Evolutionary conservation across 1,284 basidiomycete species (phyloP).

Genomic region (Dichomitus squalens): DNA sequence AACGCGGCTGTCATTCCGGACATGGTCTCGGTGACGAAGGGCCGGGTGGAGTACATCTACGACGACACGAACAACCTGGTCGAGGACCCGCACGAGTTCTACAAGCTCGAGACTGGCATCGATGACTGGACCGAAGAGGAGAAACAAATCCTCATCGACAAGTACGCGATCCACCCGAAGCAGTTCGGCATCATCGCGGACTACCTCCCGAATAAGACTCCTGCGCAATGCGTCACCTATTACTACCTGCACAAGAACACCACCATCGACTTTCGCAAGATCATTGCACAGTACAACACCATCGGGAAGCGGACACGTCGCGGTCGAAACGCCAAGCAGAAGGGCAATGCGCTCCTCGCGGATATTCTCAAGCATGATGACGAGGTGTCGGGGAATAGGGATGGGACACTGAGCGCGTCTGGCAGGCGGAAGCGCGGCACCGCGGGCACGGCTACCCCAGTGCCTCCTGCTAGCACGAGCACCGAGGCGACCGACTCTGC

Average conservation of each 20-base stretch:
- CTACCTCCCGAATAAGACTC: constrained; percentile 82
- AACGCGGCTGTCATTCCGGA: constrained; percentile 94
- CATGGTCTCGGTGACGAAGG: constrained; percentile 78
- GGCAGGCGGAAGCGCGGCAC: constrained; percentile 23
- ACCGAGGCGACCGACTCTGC: constrained; percentile 27
- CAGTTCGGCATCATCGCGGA: constrained; percentile 92
- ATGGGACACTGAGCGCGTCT: constrained; percentile 20
- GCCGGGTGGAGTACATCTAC: constrained; percentile 63
- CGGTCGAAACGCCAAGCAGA: constrained; percentile 64
- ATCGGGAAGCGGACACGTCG: constrained; percentile 58
- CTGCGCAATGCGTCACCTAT: constrained; percentile 88
- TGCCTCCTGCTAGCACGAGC: constrained; percentile 2
- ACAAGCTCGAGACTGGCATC: constrained; percentile 68
- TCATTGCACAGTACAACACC: constrained; percentile 64
- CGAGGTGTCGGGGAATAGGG: constrained; percentile 47
- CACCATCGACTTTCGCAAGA: constrained; percentile 82
- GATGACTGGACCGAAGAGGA: constrained; percentile 91
- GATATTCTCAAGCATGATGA: constrained; percentile 79
- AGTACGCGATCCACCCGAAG: constrained; percentile 87
- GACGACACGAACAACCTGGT: constrained; percentile 89
- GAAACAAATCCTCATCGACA: constrained; percentile 77
- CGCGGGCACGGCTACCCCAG: background rate
- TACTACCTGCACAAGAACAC: constrained; percentile 96
- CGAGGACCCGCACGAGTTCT: constrained; percentile 79
- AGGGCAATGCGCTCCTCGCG: constrained; percentile 75